phyloP scores from a whole-genome alignment of 192 early-diverging fungal species.

The Umbelopsis isabellina region DNA sequence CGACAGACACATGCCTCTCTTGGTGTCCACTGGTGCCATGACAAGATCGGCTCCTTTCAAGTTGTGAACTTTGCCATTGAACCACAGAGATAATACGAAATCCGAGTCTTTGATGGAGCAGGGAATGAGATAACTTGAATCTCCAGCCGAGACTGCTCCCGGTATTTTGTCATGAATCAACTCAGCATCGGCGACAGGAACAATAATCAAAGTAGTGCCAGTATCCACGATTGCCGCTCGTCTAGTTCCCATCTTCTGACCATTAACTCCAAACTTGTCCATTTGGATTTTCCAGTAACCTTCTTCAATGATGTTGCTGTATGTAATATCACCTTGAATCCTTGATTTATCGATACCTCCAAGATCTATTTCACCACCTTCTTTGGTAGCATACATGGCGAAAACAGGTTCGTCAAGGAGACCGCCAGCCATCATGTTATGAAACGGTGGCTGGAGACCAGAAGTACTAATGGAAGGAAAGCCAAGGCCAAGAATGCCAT shows the following conservation, averaged over 20 bases:
- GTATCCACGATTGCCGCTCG: conserved; percentile 53
- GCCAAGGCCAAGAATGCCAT: conserved; percentile 35
- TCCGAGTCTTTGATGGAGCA: conserved; percentile 18
- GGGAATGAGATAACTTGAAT: conserved; percentile 30
- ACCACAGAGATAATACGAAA: not conserved
- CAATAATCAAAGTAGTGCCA: conserved; percentile 56
- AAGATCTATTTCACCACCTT: conserved; percentile 38
- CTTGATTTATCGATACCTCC: conserved; percentile 56
- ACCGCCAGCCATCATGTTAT: conserved; percentile 24
- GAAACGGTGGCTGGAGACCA: conserved; percentile 16
- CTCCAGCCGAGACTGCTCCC: conserved; percentile 27
- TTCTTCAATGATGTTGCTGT: conserved; percentile 51
- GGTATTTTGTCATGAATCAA: conserved; percentile 49
- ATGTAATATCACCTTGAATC: conserved; percentile 54
- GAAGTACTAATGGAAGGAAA: conserved; percentile 19
- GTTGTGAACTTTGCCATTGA: conserved; percentile 17
- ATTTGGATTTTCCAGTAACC: conserved; percentile 60
- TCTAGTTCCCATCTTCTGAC: conserved; percentile 14
- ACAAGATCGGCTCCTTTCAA: conserved; percentile 28
- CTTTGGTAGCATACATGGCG: conserved; percentile 26
- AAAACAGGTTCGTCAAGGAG: conserved; percentile 24
- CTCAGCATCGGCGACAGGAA: conserved; percentile 41
- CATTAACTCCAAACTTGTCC: conserved; percentile 38
- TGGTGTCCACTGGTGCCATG: conserved; percentile 8
- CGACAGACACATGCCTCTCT: conserved; percentile 33